A percentile compares a stretch with the other conserved stretches of the same genome.
Evolutionary conservation across 805 yeast species (phyloP).

Genomic region (Yamadazyma akitaensis): DNA sequence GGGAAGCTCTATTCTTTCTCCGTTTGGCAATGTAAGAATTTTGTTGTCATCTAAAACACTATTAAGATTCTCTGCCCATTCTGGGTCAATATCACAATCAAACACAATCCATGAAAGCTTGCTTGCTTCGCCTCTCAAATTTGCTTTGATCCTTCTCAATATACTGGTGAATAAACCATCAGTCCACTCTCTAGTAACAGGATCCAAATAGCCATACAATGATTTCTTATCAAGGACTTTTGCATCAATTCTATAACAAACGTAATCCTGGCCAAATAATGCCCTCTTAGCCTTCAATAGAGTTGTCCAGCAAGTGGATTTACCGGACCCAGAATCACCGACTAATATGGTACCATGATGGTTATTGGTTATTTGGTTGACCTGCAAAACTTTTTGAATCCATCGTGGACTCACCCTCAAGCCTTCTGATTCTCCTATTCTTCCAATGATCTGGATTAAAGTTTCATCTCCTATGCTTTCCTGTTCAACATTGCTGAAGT

Average conservation of each 20-base stretch:
- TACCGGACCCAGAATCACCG: slow-evolving; percentile 77
- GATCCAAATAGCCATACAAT: slow-evolving; percentile 69
- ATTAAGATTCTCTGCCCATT: slow-evolving; percentile 88
- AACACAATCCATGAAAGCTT: slow-evolving; percentile 73
- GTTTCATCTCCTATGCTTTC: slow-evolving; percentile 20
- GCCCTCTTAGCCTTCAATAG: slow-evolving; percentile 44
- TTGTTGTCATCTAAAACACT: slow-evolving; percentile 89
- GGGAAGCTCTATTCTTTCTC: slow-evolving; percentile 76
- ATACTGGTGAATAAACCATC: slow-evolving; percentile 80
- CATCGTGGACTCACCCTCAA: slow-evolving; percentile 5
- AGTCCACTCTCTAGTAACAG: slow-evolving; percentile 83
- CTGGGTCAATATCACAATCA: slow-evolving; percentile 93
- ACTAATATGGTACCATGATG: slow-evolving; percentile 81
- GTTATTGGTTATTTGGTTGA: slow-evolving; percentile 54
- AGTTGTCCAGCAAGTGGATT: slow-evolving; percentile 51
- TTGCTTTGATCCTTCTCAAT: slow-evolving; percentile 54
- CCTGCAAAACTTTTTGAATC: slow-evolving; percentile 38
- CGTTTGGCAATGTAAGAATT: slow-evolving; percentile 78
- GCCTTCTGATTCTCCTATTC: slow-evolving; percentile 1
- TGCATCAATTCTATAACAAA: slow-evolving; percentile 59
- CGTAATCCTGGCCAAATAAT: slow-evolving; percentile 33
- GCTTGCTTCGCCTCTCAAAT: slow-evolving; percentile 54
- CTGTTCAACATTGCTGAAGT: slow-evolving; percentile 22
- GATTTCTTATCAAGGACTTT: slow-evolving; percentile 66
- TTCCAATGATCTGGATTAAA: slow-evolving; percentile 16